These are phyloP conservation scores for Hansenula lynferdii DNA, from an alignment of 1,139 yeast species.

Conservation along the genomic window DNA sequence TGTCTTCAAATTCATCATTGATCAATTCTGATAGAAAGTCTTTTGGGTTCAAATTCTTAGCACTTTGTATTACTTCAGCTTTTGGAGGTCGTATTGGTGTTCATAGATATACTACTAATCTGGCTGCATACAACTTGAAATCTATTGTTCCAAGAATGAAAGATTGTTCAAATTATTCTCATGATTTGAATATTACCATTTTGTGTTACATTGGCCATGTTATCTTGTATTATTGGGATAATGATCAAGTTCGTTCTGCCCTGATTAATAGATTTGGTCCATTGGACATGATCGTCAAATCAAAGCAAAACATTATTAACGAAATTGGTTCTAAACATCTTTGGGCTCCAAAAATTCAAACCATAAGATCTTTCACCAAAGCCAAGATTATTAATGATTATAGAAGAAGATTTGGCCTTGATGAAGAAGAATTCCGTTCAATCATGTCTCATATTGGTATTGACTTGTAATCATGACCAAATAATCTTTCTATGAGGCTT, in stretches of 20 bases:
- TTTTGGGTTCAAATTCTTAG: conserved; percentile 9
- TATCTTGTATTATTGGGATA: conserved; percentile 7
- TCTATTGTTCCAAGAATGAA: background rate
- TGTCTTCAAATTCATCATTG: background rate
- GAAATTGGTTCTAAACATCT: conserved; percentile 6
- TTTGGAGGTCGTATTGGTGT: conserved; percentile 10
- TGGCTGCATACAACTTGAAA: background rate
- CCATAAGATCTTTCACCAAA: background rate
- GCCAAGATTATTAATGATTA: background rate
- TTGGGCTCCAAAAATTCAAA: conserved; percentile 2
- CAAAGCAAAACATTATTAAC: background rate
- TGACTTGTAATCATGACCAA: no score
- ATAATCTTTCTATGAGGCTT: no score
- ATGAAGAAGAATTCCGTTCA: background rate
- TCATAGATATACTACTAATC: background rate
- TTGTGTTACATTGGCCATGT: conserved; percentile 10
- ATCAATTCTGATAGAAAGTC: background rate
- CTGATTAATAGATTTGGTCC: conserved; percentile 7
- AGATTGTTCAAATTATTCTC: background rate
- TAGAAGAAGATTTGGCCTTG: background rate
- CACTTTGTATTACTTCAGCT: conserved; percentile 8
- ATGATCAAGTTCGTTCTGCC: background rate
- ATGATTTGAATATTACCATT: conserved; percentile 1
- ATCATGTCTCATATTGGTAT: background rate
- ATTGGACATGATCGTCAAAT: conserved; percentile 1